phyloP scores from a whole-genome alignment of 225 moss, liverwort and hornwort genomes.

The Marchantia paleacea region DNA sequence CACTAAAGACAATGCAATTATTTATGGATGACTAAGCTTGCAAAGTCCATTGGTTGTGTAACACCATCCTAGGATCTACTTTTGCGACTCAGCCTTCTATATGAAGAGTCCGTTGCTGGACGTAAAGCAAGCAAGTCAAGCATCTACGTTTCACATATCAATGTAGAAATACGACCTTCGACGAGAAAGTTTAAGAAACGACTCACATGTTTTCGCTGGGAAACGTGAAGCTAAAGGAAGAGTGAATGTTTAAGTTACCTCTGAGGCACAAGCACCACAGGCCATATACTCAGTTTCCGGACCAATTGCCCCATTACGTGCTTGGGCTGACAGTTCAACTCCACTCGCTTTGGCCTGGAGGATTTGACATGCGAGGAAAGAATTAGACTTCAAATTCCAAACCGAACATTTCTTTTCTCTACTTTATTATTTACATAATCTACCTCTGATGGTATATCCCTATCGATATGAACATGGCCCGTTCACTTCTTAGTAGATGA shows the following conservation, averaged over 20 bases:
- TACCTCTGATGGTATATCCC: neutral
- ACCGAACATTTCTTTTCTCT: neutral
- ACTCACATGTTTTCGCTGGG: neutral
- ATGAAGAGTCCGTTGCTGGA: no score
- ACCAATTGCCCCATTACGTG: neutral
- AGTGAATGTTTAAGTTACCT: conserved; percentile 30
- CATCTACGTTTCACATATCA: no score
- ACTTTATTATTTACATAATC: neutral
- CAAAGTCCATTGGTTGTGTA: no score
- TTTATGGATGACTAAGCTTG: no score
- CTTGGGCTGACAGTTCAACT: conserved; percentile 9
- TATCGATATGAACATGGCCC: neutral
- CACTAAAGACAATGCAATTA: no score
- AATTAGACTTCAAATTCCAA: neutral
- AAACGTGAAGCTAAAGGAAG: neutral
- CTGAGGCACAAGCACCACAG: conserved; percentile 44
- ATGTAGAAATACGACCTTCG: neutral
- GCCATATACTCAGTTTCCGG: neutral
- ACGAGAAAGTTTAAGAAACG: neutral
- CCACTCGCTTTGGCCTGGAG: conserved; percentile 31
- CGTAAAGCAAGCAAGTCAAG: no score
- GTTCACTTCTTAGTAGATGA: neutral
- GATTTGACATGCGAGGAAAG: neutral
- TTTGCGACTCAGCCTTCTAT: no score
- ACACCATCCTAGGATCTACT: no score